A percentile compares a stretch with the other conserved stretches of the same genome.
These are phyloP conservation scores for Marvania coccoides DNA, from an alignment of 139 green algal genomes.

Conservation along the genomic window DNA sequence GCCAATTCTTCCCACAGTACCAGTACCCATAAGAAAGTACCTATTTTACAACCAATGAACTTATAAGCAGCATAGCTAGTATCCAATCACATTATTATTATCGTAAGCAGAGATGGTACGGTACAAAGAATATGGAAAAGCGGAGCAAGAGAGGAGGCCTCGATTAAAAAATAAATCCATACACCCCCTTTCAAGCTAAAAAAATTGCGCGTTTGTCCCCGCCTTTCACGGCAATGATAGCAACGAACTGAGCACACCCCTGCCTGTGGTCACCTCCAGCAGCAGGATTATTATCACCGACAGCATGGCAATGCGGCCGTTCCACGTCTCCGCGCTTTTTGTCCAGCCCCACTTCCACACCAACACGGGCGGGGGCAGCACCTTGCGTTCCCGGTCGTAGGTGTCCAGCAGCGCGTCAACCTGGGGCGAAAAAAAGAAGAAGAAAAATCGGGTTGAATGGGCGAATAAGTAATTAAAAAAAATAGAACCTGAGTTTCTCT, in stretches of 20 bases:
- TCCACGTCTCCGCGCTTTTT: conserved; percentile 85
- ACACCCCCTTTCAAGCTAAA: background rate
- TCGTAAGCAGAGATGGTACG: too few relatives aligned
- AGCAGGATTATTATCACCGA: conserved; percentile 58
- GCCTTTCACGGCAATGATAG: background rate
- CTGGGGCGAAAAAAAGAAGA: too few relatives aligned
- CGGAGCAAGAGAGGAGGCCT: too few relatives aligned
- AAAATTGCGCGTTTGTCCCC: background rate
- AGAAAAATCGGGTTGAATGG: background rate
- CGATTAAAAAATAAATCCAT: background rate
- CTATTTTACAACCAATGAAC: too few relatives aligned
- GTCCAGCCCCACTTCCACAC: conserved; percentile 93
- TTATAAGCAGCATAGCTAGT: too few relatives aligned
- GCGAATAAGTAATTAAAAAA: background rate
- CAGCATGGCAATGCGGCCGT: conserved; percentile 84
- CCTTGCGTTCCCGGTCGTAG: conserved; percentile 84
- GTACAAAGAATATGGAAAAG: too few relatives aligned
- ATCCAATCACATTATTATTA: too few relatives aligned
- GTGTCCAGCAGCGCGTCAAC: conserved; percentile 85
- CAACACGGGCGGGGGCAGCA: conserved; percentile 73
- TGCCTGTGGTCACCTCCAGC: conserved; percentile 69
- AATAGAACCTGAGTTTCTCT: too few relatives aligned
- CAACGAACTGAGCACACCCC: conserved; percentile 33
- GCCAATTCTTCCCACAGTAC: too few relatives aligned
- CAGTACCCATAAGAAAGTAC: too few relatives aligned